Evolutionary conservation across 768 basidiomycete species (phyloP), one percentile per base, ranked within the genome.

Genomic region (Tremella fuciformis): DNA sequence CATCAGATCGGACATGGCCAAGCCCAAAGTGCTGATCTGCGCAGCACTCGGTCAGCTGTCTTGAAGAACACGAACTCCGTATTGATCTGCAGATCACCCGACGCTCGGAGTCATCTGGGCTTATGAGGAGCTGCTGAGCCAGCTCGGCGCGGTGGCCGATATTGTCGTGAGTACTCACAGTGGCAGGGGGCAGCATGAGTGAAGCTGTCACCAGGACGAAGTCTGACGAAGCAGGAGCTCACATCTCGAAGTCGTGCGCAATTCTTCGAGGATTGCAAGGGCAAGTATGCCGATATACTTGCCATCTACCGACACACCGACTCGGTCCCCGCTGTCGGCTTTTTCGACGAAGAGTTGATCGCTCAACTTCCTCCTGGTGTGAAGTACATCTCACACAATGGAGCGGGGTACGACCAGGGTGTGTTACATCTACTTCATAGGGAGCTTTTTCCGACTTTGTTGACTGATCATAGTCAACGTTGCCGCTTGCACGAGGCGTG

Each of bases 311-410:
- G 67, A 25, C 83, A 88, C 74, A 88, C 88, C 76, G 77, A 78
- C 24, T 88, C 87, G 6, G 79, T 84, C 6, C 77, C 81, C 49
- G 78, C 76, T 40, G 85, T 91, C 65, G 91, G 89, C 18, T 78
- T 84, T 15, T 91, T 91, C 69, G 89, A 96, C 75, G 83, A 84
- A 74, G 87, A 87, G 62, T 80, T 94, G 63, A 81, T 96, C 63
- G 76, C 80, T 50, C 83, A 82, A 0, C 80, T 96, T 9, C 85
- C 89, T 0, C 60, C 80, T 0, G 81, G 80, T 18, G 82, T 93
- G 62, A 85, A 86, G 69, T 91, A 88, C 86, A 89, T 94, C 71
- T 88, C 86, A 0, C 91, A 91, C 76, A 92, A 92, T 57, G 92
- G 91, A 11, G 91, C 92, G 0, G 91, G 92, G 0, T 96, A 63